A percentile compares a stretch with the other conserved stretches of the same genome.
Evolutionary conservation across 495 filamentous ascomycete species (phyloP).

Genomic region (Pseudomonodictys pantanalensis): DNA sequence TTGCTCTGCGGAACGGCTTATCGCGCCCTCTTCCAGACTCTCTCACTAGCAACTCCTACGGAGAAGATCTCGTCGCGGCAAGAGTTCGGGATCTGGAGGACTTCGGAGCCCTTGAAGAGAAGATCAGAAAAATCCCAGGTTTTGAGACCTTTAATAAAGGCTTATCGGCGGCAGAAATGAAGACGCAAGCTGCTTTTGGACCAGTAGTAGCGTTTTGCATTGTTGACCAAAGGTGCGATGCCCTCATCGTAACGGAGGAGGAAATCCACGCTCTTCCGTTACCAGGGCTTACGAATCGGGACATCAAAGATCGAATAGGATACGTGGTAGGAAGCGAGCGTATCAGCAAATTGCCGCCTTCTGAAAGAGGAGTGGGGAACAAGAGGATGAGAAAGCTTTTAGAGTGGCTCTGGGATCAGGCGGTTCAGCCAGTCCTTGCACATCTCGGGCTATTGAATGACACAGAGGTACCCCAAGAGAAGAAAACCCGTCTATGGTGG

Average conservation of each 20-base stretch:
- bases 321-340: background rate
- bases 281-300: background rate
- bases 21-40: background rate
- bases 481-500: background rate
- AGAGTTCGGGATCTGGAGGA: background rate
- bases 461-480: background rate
- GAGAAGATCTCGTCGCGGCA: background rate
- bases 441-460: background rate
- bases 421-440: constrained; percentile 5
- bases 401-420: constrained; percentile 5
- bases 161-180: background rate
- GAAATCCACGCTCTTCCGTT: background rate
- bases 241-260: background rate
- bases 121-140: background rate
- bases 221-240: constrained; percentile 5
- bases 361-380: background rate
- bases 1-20: background rate
- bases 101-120: background rate
- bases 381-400: background rate
- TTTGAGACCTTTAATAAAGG: constrained; percentile 1
- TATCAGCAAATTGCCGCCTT: background rate
- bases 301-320: background rate
- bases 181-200: background rate
- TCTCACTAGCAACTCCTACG: background rate
- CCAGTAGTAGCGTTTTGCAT: constrained; percentile 4